Conservation (phyloP, 2,329 filamentous ascomycete genomes). For the Colletotrichum abscissum region DNA sequence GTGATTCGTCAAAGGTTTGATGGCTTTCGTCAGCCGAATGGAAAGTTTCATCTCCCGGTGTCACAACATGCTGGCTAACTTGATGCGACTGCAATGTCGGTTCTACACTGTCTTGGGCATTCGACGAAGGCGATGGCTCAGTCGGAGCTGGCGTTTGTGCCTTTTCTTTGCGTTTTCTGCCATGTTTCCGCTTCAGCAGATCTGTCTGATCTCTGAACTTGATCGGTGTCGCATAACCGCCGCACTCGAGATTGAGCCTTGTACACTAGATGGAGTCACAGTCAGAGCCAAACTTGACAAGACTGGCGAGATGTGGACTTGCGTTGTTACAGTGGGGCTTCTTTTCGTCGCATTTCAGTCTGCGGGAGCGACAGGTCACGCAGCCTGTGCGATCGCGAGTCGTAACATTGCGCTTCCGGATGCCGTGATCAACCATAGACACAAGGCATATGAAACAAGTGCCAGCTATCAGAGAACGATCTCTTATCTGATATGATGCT, state of each 20-base stretch:
- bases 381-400: constrained; percentile 15
- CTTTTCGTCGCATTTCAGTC: constrained; percentile 57
- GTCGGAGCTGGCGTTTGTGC: background rate
- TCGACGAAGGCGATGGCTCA: background rate
- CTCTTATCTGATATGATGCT: background rate
- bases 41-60: background rate
- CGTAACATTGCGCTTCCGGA: constrained; percentile 18
- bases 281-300: background rate
- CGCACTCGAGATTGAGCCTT: constrained; percentile 12
- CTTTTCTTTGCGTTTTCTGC: background rate
- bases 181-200: constrained; percentile 7
- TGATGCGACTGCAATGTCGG: background rate
- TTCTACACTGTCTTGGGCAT: background rate
- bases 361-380: constrained; percentile 49
- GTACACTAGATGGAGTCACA: background rate
- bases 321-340: constrained; percentile 48
- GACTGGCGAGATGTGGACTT: background rate
- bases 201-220: constrained; percentile 26
- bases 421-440: background rate
- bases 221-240: constrained; percentile 14
- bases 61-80: background rate
- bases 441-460: background rate
- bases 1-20: background rate
- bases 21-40: background rate
- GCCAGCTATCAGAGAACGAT: background rate